These are phyloP conservation scores for Climacium dendroides DNA, from an alignment of 225 moss, liverwort and hornwort genomes.

Conservation along the genomic window DNA sequence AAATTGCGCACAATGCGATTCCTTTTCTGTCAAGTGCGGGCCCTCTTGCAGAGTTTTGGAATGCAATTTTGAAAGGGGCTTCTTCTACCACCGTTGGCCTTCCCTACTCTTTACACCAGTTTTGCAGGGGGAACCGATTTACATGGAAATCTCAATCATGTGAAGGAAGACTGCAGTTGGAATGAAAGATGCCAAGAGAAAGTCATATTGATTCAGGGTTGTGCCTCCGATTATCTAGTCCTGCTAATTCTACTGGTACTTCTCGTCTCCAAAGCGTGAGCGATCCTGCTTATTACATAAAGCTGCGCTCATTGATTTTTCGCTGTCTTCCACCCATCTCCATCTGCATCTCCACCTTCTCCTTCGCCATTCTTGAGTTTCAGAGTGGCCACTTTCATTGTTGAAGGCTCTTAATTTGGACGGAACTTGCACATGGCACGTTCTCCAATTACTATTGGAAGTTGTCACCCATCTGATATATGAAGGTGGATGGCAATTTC, in stretches of 20 bases:
- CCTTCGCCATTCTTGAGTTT: too few species aligned
- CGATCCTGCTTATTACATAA: not conserved
- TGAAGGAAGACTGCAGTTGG: not conserved
- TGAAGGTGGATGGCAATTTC: not conserved
- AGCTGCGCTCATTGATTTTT: not conserved
- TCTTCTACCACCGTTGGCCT: not conserved
- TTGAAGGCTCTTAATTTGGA: too few species aligned
- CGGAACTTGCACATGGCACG: not conserved
- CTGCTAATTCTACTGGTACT: not conserved
- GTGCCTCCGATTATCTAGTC: not conserved
- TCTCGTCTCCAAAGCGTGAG: not conserved
- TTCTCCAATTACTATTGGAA: not conserved
- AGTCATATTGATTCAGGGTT: not conserved
- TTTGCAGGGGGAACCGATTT: too few species aligned
- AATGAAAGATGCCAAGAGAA: not conserved
- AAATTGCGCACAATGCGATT: not conserved
- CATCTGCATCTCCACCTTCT: not conserved
- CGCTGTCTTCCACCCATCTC: not conserved
- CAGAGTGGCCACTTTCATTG: not conserved
- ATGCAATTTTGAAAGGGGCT: not conserved
- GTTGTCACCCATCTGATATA: not conserved
- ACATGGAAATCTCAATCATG: fast-evolving
- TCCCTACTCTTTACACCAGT: too few species aligned
- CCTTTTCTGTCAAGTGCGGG: not conserved
- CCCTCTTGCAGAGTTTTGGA: too few species aligned